Conservation (phyloP, 768 basidiomycete genomes). For the Rhodotorula sphaerocarpa region DNA sequence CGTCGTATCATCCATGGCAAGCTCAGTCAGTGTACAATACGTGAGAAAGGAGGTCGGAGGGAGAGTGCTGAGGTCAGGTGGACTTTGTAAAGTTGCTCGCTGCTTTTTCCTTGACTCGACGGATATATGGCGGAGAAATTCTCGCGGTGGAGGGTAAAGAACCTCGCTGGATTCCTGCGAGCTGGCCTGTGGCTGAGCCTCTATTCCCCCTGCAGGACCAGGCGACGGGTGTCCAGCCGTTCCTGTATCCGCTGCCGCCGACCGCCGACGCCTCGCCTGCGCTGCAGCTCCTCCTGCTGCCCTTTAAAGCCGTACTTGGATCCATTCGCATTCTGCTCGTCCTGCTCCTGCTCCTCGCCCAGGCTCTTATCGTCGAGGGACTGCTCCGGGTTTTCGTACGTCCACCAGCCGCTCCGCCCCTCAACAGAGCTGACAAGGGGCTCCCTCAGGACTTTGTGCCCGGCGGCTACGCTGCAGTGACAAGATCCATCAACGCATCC, state of each 20-base stretch:
- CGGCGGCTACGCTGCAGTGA: neutral
- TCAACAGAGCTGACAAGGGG: too few relatives aligned
- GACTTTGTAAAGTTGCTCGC: too few relatives aligned
- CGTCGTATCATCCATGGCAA: neutral
- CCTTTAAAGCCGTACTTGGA: neutral
- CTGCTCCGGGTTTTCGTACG: slow-evolving; percentile 6
- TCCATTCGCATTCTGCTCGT: neutral
- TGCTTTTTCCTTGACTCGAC: too few relatives aligned
- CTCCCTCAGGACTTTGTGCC: neutral
- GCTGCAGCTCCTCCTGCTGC: neutral
- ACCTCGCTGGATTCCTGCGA: accelerated
- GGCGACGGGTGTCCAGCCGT: slow-evolving; percentile 26
- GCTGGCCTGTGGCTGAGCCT: neutral
- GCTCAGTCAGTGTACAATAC: too few relatives aligned
- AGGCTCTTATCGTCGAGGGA: slow-evolving; percentile 19
- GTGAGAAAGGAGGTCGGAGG: too few relatives aligned
- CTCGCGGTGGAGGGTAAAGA: neutral
- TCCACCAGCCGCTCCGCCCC: too few relatives aligned
- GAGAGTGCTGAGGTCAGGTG: too few relatives aligned
- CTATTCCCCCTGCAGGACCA: slow-evolving; percentile 8
- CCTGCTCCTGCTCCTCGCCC: slow-evolving; percentile 8
- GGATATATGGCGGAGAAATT: slow-evolving; percentile 4
- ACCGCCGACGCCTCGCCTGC: neutral
- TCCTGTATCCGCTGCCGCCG: slow-evolving; percentile 17
- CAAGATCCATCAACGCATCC: neutral